Base-by-base conservation (phyloP, 1,284 basidiomycete species). In the Athelia sp. region DNA sequence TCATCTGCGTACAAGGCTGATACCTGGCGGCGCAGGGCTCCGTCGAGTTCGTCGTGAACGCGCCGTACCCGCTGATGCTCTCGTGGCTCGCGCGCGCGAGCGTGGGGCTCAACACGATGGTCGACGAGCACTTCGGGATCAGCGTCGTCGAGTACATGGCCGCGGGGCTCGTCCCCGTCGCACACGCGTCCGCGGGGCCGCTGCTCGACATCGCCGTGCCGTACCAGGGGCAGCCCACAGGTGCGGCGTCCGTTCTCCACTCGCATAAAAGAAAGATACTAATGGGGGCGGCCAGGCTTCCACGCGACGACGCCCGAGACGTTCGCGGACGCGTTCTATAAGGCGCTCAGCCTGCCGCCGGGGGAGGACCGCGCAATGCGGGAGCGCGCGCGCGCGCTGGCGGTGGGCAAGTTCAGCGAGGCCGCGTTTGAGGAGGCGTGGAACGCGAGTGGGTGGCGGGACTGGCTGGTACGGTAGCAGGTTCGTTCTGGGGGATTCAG, bases 61-160 rank as follows among this genome's bases (percentile, higher is more conserved):
- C 91, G 0, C 70, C 87, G 1, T 98, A 89, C 57, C 56, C 79
- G 0, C 75, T 76, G 9, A 78, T 98, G 53, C 75, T 95, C 1
- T 54, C 67, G 1, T 82, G 83, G 70, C 75, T 99, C 1, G 78
- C 82, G 1, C 68, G 69, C 14, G 85, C 93, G 0, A 90, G 85
- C 51, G 77, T 98, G 3, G 96, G 97, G 0, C 64, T 98, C 21
- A 96, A 91, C 62, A 98, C 96, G 3, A 99, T 99, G 96, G 82
- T 95, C 1, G 95, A 99, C 62, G 97, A 99, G 67, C 96, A 99
- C 65, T 99, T 99, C 58, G 97, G 97, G 1, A 99, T 99, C 65
- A 97, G 95, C 59, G 80, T 99, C 17, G 96, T 99, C 8, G 96
- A 99, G 65, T 96, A 92, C 59, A 96, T 98, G 95, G 93, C 94